phyloP scores from a whole-genome alignment of 768 basidiomycete genomes.

The Boletus insuetus region DNA sequence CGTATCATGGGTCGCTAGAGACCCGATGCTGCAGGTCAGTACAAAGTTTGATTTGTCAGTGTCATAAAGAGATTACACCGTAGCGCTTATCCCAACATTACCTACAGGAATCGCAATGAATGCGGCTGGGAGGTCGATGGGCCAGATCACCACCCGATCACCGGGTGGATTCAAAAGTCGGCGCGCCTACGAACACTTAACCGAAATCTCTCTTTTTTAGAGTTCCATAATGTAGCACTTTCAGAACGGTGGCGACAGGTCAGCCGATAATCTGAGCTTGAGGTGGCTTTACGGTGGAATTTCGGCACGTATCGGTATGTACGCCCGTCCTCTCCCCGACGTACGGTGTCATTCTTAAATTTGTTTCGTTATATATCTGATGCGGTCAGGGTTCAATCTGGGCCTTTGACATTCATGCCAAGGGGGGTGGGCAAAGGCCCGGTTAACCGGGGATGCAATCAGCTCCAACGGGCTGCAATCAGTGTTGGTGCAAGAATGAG shows the following conservation, averaged over 20 bases:
- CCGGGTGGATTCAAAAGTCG: not conserved
- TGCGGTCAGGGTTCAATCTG: not conserved
- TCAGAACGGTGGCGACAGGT: not conserved
- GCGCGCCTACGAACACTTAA: not conserved
- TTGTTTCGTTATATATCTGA: constrained; percentile 2
- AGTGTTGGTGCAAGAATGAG: not conserved
- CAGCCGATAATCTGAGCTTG: not conserved
- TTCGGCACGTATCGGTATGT: not conserved
- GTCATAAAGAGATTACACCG: not conserved
- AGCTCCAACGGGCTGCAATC: not conserved
- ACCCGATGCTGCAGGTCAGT: not conserved
- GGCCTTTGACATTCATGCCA: not conserved
- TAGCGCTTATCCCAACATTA: not conserved
- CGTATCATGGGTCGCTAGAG: not conserved
- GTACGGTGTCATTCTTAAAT: not conserved
- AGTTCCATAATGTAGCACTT: constrained; percentile 9
- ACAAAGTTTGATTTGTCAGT: not conserved
- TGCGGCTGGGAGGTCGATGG: not conserved
- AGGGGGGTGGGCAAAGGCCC: not conserved
- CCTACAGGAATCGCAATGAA: constrained; percentile 1
- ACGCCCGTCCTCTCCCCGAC: not conserved
- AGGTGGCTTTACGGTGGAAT: constrained; percentile 4
- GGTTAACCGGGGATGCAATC: not conserved
- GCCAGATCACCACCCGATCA: no score
- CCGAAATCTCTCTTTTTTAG: not conserved